A percentile compares a stretch with the other conserved stretches of the same genome.
phyloP scores from a whole-genome alignment of 768 basidiomycete species.

The Psilocybe azurescens region DNA sequence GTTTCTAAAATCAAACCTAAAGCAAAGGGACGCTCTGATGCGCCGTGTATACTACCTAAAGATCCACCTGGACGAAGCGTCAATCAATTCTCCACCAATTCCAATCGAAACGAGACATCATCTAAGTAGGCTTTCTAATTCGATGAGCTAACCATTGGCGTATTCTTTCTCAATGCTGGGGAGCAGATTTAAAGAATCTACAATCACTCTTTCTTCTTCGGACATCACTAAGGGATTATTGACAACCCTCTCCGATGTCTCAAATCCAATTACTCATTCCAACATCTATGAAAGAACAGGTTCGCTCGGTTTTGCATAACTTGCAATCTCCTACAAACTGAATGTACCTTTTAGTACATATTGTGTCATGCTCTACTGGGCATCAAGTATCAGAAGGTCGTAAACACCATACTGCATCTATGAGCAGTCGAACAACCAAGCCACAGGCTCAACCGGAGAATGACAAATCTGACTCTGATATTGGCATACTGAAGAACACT shows the following conservation, averaged over 20 bases:
- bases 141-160: neutral
- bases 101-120: neutral
- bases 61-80: neutral
- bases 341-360: constrained; percentile 47
- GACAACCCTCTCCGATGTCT: constrained; percentile 60
- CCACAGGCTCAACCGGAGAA: constrained; percentile 35
- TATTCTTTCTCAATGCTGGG: too few relatives aligned
- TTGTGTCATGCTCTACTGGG: constrained; percentile 68
- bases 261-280: constrained; percentile 83
- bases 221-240: constrained; percentile 64
- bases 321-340: neutral
- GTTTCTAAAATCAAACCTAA: constrained; percentile 16
- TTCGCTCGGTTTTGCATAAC: constrained; percentile 24
- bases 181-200: neutral
- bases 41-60: neutral
- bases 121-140: neutral
- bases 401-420: constrained; percentile 40
- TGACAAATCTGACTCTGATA: constrained; percentile 14
- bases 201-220: constrained; percentile 5
- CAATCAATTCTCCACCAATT: neutral
- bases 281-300: constrained; percentile 67
- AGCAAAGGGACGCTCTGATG: neutral
- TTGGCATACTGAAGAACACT: constrained; percentile 43
- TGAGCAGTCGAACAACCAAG: constrained; percentile 51
- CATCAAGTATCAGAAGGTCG: constrained; percentile 65